Evolutionary conservation across 768 basidiomycete genomes (phyloP), one percentile per base, ranked within the genome.

Genomic region (Termitomyces sp.): DNA sequence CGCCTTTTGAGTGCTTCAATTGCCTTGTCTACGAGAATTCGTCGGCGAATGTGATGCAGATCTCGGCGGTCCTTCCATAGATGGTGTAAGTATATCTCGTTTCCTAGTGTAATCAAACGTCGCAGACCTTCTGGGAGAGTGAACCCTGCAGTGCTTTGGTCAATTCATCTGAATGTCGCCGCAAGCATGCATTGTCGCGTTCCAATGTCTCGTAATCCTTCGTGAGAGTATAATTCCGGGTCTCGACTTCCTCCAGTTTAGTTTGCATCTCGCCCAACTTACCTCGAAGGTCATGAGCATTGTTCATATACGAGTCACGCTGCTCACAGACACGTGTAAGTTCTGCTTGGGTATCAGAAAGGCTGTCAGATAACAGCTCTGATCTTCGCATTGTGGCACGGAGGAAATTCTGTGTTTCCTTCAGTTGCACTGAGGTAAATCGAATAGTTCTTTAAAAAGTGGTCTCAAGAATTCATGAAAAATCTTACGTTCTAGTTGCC

Each of bases 21-120:
- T 28, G 49, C 34, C 55, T 56, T 56, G 17, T 56, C 49, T 19
- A 51, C 55, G 5, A 56, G 49, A 23, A 56, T 56, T 14, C 55
- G 49, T 17, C 55, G 41, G 34, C 55, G 55, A 17, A 56, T 56
- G 25, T 51, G 42, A 45, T 56, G 49, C 34, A 56, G 41, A n/a
- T 50, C 42, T 19, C 55, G 49, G 25, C 55, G 55, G 25, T 56
- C 55, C 55, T 56, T 43, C 23, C 1, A 44, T 44, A 5, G 42
- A 23, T 19, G 5, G 9, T 17, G 9, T 47, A 10, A 37, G 40
- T 16, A 35, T 5, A 37, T 17, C 16, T 32, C 7, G 11, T 12
- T 35, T 27, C 17, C 23, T 11, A 19, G 5, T 25, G 6, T 12
- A 21, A 9, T 25, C 9, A 1, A 16, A 34, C 9, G 8, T 43